Conservation (phyloP, 2,329 filamentous ascomycete genomes). For the Xylaria sp. region DNA sequence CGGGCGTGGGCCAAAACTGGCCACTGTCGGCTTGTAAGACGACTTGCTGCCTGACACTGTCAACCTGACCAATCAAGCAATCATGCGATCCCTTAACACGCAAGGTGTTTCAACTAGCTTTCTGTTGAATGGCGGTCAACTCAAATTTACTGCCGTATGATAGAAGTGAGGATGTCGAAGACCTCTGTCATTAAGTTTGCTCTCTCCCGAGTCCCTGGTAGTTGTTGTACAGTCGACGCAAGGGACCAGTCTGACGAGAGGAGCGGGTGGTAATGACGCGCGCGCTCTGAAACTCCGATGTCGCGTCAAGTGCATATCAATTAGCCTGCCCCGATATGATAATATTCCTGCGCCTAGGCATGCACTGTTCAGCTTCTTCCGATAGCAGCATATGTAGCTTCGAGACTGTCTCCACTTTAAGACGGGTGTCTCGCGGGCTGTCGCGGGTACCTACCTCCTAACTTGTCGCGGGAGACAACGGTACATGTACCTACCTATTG, state of each 20-base stretch:
- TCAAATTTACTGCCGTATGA: not conserved
- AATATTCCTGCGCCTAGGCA: conserved; percentile 10
- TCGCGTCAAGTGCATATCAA: conserved; percentile 41
- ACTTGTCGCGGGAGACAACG: too few species aligned
- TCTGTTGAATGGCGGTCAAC: too few species aligned
- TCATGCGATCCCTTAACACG: not conserved
- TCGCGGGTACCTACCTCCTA: too few species aligned
- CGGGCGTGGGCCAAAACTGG: not conserved
- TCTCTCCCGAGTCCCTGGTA: too few species aligned
- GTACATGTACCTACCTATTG: too few species aligned
- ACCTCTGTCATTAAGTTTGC: too few species aligned
- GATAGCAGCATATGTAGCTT: too few species aligned
- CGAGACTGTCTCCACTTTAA: not conserved
- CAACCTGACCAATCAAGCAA: not conserved
- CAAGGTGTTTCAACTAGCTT: not conserved
- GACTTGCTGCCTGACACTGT: conserved; percentile 3
- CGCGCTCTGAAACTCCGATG: conserved; percentile 13
- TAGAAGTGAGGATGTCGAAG: too few species aligned
- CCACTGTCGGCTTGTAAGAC: not conserved
- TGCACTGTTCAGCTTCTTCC: not conserved
- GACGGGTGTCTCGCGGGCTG: too few species aligned
- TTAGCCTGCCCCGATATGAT: conserved; percentile 28
- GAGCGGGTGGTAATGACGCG: conserved; percentile 24
- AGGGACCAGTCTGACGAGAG: not conserved
- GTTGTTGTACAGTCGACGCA: not conserved